Conservation (phyloP, 805 yeast genomes). For the Ogataea glucozyma region DNA sequence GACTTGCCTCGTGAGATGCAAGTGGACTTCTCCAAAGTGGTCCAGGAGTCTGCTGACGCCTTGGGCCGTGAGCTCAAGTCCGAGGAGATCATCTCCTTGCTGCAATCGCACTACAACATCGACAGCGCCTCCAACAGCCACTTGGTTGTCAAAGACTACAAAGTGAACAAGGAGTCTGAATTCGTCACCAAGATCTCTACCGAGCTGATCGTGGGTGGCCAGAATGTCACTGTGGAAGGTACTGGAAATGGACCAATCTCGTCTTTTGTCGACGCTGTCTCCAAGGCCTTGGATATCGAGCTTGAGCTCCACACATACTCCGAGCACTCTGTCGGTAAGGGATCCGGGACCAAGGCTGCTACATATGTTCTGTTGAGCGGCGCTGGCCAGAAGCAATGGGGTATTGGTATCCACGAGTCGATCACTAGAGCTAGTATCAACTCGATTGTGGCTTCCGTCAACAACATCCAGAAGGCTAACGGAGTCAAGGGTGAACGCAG, state of each 20-base stretch:
- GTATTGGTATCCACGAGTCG: slow-evolving; percentile 90
- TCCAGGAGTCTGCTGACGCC: slow-evolving; percentile 63
- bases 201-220: slow-evolving; percentile 40
- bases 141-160: slow-evolving; percentile 44
- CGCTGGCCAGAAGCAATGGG: slow-evolving; percentile 56
- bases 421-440: slow-evolving; percentile 82
- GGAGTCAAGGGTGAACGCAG: too few relatives aligned
- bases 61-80: slow-evolving; percentile 70
- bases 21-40: slow-evolving; percentile 63
- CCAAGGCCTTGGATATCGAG: slow-evolving; percentile 49
- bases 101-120: slow-evolving; percentile 56
- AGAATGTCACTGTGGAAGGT: slow-evolving; percentile 45
- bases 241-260: slow-evolving; percentile 81
- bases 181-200: slow-evolving; percentile 46
- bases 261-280: slow-evolving; percentile 65
- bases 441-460: slow-evolving; percentile 65
- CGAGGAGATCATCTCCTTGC: slow-evolving; percentile 60
- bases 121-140: slow-evolving; percentile 37
- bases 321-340: slow-evolving; percentile 74
- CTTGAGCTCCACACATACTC: slow-evolving; percentile 66
- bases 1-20: slow-evolving; percentile 75
- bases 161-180: slow-evolving; percentile 37
- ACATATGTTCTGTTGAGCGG: slow-evolving; percentile 51
- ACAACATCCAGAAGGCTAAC: slow-evolving; percentile 41
- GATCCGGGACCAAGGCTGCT: slow-evolving; percentile 72